Evolutionary conservation across 2,329 filamentous ascomycete genomes (phyloP).

Genomic region (Epichloe sp.): DNA sequence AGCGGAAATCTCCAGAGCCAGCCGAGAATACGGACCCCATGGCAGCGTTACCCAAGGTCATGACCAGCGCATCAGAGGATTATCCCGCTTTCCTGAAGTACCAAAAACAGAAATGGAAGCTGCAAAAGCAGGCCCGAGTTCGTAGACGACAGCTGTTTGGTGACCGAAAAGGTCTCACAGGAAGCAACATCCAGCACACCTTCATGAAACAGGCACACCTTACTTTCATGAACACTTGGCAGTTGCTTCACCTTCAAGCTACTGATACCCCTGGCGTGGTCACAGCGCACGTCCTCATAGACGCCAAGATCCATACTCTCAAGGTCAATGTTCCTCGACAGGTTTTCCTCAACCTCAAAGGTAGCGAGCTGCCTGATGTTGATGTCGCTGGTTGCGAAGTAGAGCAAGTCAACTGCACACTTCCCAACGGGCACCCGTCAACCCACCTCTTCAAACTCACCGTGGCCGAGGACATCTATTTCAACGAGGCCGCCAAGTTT

Average conservation of each 20-base stretch:
- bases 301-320: conserved; percentile 76
- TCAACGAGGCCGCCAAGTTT: conserved; percentile 73
- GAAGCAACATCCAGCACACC: conserved; percentile 47
- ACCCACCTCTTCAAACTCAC: conserved; percentile 90
- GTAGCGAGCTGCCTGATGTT: conserved; percentile 75
- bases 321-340: conserved; percentile 83
- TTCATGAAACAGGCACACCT: conserved; percentile 89
- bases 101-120: conserved; percentile 98
- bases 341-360: conserved; percentile 84
- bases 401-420: conserved; percentile 83
- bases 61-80: conserved; percentile 76
- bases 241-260: conserved; percentile 74
- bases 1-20: conserved; percentile 62
- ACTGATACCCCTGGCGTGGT: conserved; percentile 81
- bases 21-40: conserved; percentile 62
- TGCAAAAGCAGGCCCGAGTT: conserved; percentile 80
- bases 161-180: conserved; percentile 48
- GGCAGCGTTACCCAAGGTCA: conserved; percentile 64
- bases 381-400: conserved; percentile 75
- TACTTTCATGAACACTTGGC: conserved; percentile 88
- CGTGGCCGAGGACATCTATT: conserved; percentile 77
- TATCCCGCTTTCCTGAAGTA: conserved; percentile 83
- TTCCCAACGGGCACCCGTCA: conserved; percentile 90
- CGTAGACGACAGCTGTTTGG: conserved; percentile 86
- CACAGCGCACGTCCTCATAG: conserved; percentile 80